Base-by-base conservation (phyloP, 2,329 filamentous ascomycete species). In the Exophiala alcalophila region DNA sequence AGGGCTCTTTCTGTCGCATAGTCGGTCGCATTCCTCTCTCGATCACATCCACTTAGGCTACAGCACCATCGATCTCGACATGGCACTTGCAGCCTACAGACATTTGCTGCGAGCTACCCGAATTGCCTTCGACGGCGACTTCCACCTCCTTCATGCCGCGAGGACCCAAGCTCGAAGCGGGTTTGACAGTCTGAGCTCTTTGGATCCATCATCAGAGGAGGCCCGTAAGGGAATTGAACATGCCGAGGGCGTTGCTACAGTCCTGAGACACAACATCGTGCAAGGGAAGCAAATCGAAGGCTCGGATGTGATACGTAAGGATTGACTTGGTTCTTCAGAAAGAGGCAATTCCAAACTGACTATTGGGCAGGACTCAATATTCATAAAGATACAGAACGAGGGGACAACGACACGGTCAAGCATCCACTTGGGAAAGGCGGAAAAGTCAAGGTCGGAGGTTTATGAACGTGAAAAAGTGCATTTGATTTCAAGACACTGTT, bases 321-420 rank as follows among this genome's bases (percentile, higher is more conserved):
- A 38, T 28, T 59, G 23, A 25, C 16, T 4, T 26, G 4, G 2
- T 21, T 15, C 2, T 27, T 20, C 27, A 29, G 9, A 20, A 14
- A n/a, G n/a, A n/a, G n/a, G n/a, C n/a, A n/a, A n/a, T n/a, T n/a
- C n/a, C 6, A 8, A 3, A 25, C 15, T 50, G 29, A 38, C 16
- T 16, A 11, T 7, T 11, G 25, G 56, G 53, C 55, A 96, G 89
- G 84, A 61, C 69, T 97, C 44, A 77, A 83, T 37, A 96, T 98
- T 66, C 92, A 97, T 64, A 78, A 94, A 49, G 72, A 94, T 53
- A 98, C 84, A 20, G 91, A 98, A 65, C 76, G 87, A 53, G 89
- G 92, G 40, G 86, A 97, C 67, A 98, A 98, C 61, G 89, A 96
- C 57, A 86, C 83, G 23, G 80, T 96, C 58, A 94, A 90, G 26